Percentiles rank a stretch among this genome's conserved stretches.
Conservation (phyloP, 495 filamentous ascomycete genomes). For the Aspergillus conjunctus region DNA sequence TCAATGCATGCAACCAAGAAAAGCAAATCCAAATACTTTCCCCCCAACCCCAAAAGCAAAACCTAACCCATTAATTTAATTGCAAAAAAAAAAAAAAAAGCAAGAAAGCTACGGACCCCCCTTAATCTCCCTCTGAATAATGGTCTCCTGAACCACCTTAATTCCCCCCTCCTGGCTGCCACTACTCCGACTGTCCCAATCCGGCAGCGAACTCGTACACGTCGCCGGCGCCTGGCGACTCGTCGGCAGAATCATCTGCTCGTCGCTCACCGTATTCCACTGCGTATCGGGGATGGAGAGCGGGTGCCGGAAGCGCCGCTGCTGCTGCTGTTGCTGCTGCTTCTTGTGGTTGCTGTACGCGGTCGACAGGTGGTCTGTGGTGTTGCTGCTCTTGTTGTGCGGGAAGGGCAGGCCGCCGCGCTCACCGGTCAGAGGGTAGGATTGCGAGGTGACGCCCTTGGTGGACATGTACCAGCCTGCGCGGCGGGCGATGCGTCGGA, state of each 20-base stretch:
- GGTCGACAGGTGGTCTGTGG: conserved; percentile 7
- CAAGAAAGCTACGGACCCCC: background rate
- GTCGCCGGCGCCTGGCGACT: conserved; percentile 20
- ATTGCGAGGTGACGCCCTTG: conserved; percentile 21
- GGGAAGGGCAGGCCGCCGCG: background rate
- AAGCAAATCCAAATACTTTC: background rate
- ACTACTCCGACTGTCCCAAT: conserved; percentile 7
- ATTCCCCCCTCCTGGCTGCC: conserved; percentile 18
- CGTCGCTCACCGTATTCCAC: conserved; percentile 43
- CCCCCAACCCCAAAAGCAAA: background rate
- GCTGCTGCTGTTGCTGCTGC: conserved; percentile 27
- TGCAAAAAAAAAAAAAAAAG: background rate
- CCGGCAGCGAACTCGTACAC: conserved; percentile 3
- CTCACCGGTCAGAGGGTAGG: conserved; percentile 35
- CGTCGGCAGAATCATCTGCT: conserved; percentile 41
- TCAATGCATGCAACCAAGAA: too few species aligned
- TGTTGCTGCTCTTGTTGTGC: background rate
- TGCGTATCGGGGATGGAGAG: conserved; percentile 44
- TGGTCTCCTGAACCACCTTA: conserved; percentile 27
- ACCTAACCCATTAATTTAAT: too few species aligned
- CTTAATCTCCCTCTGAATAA: conserved; percentile 19
- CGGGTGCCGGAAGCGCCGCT: conserved; percentile 38
- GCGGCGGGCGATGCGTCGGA: conserved; percentile 41
- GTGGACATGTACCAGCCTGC: conserved; percentile 35
- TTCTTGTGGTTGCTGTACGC: conserved; percentile 14